Conservation (phyloP, 345 rosid genomes). For the Bruguiera parviflora region DNA sequence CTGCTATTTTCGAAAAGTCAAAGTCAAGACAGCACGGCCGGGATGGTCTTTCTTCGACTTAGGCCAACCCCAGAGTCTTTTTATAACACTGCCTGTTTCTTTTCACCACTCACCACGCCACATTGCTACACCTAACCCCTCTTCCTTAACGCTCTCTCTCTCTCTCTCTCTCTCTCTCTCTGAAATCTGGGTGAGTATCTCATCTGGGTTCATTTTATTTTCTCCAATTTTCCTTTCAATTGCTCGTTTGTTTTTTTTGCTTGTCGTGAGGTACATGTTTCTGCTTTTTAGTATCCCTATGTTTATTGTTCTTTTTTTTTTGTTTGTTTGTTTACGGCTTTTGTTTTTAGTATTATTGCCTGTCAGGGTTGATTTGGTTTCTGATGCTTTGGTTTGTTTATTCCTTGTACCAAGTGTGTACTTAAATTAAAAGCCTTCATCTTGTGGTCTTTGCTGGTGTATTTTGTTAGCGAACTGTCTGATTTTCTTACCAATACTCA, state of each 20-base stretch:
- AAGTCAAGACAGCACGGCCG: no score
- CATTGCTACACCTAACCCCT: neutral
- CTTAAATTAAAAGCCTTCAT: no score
- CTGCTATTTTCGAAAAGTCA: no score
- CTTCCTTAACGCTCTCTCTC: neutral
- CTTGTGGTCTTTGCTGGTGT: no score
- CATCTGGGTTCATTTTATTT: conserved; percentile 10
- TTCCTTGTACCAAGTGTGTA: no score
- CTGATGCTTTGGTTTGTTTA: no score
- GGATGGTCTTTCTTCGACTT: conserved; percentile 16
- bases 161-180: neutral
- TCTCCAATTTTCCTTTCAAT: neutral
- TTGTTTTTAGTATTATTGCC: no score
- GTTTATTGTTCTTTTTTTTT: neutral
- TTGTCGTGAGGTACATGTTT: neutral
- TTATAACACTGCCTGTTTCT: no score
- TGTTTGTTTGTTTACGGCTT: no score
- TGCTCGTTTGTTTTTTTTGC: neutral
- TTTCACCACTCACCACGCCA: neutral
- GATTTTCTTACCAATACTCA: no score
- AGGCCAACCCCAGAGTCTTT: neutral
- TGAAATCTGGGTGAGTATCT: neutral
- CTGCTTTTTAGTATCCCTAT: neutral
- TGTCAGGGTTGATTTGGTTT: no score
- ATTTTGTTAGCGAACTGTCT: no score